Percentiles rank a stretch among this genome's conserved stretches.
Evolutionary conservation across 1,284 basidiomycete species (phyloP).

Genomic region (Pterula multifida): DNA sequence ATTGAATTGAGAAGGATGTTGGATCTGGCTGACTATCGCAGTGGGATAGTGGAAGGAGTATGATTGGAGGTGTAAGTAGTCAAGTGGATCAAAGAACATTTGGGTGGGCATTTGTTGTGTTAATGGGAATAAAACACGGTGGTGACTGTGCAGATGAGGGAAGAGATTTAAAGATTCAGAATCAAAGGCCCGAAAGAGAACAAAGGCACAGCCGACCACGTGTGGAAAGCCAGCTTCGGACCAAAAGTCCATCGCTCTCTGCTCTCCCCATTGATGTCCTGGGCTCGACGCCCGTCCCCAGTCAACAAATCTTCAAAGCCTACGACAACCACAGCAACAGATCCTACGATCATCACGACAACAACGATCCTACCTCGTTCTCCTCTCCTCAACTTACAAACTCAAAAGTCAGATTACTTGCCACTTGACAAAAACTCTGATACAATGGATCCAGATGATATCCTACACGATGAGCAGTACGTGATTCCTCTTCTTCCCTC

Average conservation of each 20-base stretch:
- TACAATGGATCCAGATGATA: not conserved
- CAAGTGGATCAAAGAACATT: no score
- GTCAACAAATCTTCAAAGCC: not conserved
- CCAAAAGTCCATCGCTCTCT: not conserved
- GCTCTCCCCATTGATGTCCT: not conserved
- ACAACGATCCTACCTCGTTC: not conserved
- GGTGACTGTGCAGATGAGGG: no score
- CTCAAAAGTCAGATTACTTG: not conserved
- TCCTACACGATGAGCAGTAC: not conserved
- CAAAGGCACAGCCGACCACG: not conserved
- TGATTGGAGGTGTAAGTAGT: no score
- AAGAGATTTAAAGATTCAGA: no score
- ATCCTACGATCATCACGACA: not conserved
- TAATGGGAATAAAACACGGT: no score
- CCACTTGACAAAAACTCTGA: not conserved
- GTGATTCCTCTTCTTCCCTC: not conserved
- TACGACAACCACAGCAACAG: not conserved
- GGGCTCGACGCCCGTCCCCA: not conserved
- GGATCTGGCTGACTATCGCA: no score
- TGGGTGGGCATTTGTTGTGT: no score
- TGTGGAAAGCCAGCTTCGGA: not conserved
- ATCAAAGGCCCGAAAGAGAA: not conserved
- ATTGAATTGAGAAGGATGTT: no score
- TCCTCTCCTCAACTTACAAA: not conserved
- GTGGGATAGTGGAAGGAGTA: no score